Conservation (phyloP, 139 green algal genomes). For the Coelastrella sp. region DNA sequence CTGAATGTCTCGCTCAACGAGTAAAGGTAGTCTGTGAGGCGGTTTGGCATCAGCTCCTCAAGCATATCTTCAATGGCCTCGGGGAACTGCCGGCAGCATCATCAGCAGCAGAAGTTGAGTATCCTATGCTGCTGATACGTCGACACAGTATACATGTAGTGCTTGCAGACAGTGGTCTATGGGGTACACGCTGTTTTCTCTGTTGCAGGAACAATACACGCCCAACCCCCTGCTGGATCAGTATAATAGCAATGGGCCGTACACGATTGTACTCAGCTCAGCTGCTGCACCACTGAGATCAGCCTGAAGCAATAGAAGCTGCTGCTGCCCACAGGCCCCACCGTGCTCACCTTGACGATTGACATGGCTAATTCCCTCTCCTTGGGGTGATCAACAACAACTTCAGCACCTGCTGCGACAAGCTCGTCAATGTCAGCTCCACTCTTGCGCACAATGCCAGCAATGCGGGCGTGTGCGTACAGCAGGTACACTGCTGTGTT, state of each 20-base stretch:
- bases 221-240: too few relatives aligned
- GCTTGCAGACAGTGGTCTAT: too few relatives aligned
- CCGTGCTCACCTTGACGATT: slow-evolving; percentile 19
- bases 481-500: slow-evolving; percentile 99
- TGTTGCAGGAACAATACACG: too few relatives aligned
- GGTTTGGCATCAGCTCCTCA: slow-evolving; percentile 88
- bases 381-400: slow-evolving; percentile 70
- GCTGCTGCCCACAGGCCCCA: not conserved
- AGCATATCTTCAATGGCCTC: slow-evolving; percentile 91
- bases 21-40: slow-evolving; percentile 96
- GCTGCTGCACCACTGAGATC: too few relatives aligned
- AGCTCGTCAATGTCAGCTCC: slow-evolving; percentile 72
- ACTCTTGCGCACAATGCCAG: slow-evolving; percentile 83
- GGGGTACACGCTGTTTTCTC: too few relatives aligned
- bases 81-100: slow-evolving; percentile 57
- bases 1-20: slow-evolving; percentile 91
- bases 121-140: not conserved
- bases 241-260: too few relatives aligned
- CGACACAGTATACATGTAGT: too few relatives aligned
- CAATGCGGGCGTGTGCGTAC: slow-evolving; percentile 96
- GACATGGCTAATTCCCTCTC: slow-evolving; percentile 66
- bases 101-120: not conserved
- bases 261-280: too few relatives aligned
- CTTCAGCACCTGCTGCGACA: slow-evolving; percentile 39
- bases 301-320: too few relatives aligned